These are phyloP conservation scores for Chaetomiaceae sp. DNA, from an alignment of 2,329 filamentous ascomycete species.

Conservation along the genomic window DNA sequence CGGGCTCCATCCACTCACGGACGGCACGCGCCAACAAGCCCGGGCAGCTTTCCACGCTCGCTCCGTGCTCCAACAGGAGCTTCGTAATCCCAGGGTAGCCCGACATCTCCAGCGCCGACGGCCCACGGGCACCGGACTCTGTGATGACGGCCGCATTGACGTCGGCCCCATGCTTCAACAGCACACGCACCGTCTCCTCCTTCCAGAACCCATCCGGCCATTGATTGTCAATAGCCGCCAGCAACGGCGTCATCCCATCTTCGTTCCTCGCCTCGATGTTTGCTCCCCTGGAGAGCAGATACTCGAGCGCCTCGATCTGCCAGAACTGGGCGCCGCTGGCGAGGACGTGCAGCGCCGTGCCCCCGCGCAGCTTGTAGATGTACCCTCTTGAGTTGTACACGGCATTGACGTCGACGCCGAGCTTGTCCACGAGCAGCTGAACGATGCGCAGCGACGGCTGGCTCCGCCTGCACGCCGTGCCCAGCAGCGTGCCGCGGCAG, in stretches of 20 bases:
- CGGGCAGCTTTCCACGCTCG: neutral
- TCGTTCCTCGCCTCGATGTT: constrained; percentile 8
- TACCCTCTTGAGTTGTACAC: neutral
- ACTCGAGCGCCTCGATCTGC: constrained; percentile 6
- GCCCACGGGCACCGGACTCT: neutral
- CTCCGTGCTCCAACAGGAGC: constrained; percentile 1
- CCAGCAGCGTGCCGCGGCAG: neutral
- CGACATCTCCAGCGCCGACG: neutral
- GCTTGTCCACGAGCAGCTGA: constrained; percentile 6
- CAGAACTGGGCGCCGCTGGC: constrained; percentile 8
- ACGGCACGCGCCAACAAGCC: neutral
- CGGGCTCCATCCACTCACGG: neutral
- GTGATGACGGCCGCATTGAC: neutral
- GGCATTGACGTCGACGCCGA: constrained; percentile 11
- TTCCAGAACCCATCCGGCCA: neutral
- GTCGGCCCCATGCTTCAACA: constrained; percentile 5
- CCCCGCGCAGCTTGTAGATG: neutral
- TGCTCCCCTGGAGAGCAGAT: constrained; percentile 6
- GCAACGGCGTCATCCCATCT: constrained; percentile 3
- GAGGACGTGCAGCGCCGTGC: constrained; percentile 11
- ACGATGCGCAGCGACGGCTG: constrained; percentile 1
- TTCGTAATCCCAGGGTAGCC: neutral
- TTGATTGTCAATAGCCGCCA: neutral
- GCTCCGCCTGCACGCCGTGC: neutral
- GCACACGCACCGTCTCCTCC: constrained; percentile 6